Conservation (phyloP, 2,329 filamentous ascomycete genomes). For the Fusarium aywerte region DNA sequence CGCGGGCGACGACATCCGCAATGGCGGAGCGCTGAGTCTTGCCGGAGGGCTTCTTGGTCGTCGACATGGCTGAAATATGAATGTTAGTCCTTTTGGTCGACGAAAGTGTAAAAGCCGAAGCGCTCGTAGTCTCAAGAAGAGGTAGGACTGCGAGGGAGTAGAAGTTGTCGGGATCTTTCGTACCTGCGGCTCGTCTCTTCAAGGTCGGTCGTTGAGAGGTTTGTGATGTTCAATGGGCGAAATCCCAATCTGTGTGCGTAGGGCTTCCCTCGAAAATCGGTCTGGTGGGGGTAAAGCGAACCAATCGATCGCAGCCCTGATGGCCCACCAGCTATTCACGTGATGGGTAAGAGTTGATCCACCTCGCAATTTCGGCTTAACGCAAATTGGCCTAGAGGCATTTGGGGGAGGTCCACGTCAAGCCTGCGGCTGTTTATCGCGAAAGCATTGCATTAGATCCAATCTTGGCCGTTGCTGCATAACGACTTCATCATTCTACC, state of each 20-base stretch:
- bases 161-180: slow-evolving; percentile 46
- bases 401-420: slow-evolving; percentile 38
- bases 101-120: slow-evolving; percentile 29
- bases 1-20: slow-evolving; percentile 97
- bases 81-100: slow-evolving; percentile 47
- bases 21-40: slow-evolving; percentile 85
- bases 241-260: slow-evolving; percentile 59
- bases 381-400: slow-evolving; percentile 37
- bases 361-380: slow-evolving; percentile 26
- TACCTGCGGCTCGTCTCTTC: slow-evolving; percentile 58
- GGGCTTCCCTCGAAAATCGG: slow-evolving; percentile 53
- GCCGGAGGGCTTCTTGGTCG: slow-evolving; percentile 56
- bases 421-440: slow-evolving; percentile 42
- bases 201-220: slow-evolving; percentile 53
- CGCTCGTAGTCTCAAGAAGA: slow-evolving; percentile 37
- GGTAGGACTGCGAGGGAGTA: slow-evolving; percentile 34
- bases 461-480: slow-evolving; percentile 42
- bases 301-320: slow-evolving; percentile 48
- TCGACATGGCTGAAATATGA: slow-evolving; percentile 55
- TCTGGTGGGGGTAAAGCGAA: slow-evolving; percentile 48
- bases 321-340: slow-evolving; percentile 39
- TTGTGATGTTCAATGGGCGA: slow-evolving; percentile 50
- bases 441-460: slow-evolving; percentile 23
- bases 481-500: slow-evolving; percentile 43
- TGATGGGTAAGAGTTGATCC: slow-evolving; percentile 31